phyloP scores from a whole-genome alignment of 1,139 yeast genomes.

The Taphrina communis region DNA sequence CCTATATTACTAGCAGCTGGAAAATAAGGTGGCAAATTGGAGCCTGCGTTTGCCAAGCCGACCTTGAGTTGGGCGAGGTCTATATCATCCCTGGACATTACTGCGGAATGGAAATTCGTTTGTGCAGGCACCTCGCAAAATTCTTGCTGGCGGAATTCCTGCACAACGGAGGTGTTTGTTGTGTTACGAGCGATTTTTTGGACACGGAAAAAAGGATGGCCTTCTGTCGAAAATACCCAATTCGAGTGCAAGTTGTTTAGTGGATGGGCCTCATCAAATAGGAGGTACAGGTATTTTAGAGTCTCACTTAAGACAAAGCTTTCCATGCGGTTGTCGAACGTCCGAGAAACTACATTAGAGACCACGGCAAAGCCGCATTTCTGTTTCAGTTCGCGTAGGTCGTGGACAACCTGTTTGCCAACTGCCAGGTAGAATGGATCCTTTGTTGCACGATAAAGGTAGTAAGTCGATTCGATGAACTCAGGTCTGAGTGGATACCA shows the following conservation, averaged over 20 bases:
- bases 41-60: background rate
- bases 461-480: conserved; percentile 85
- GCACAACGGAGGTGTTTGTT: background rate
- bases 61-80: conserved; percentile 5
- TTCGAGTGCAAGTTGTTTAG: conserved; percentile 62
- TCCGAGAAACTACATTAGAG: conserved; percentile 69
- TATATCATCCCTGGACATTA: conserved; percentile 26
- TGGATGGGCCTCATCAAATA: conserved; percentile 72
- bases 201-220: conserved; percentile 64
- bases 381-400: conserved; percentile 59
- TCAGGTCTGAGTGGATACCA: conserved; percentile 96
- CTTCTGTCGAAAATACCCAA: conserved; percentile 87
- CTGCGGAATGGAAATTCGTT: conserved; percentile 17
- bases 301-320: conserved; percentile 90
- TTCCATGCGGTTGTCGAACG: conserved; percentile 81
- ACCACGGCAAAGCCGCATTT: conserved; percentile 56
- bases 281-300: conserved; percentile 78
- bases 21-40: background rate
- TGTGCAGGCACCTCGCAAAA: conserved; percentile 8
- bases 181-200: background rate
- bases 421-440: conserved; percentile 83
- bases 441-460: conserved; percentile 77
- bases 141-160: background rate
- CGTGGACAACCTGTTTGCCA: conserved; percentile 67
- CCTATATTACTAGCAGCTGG: background rate